Conservation (phyloP, 305 asterid genomes). For the Rubia tinctorum region DNA sequence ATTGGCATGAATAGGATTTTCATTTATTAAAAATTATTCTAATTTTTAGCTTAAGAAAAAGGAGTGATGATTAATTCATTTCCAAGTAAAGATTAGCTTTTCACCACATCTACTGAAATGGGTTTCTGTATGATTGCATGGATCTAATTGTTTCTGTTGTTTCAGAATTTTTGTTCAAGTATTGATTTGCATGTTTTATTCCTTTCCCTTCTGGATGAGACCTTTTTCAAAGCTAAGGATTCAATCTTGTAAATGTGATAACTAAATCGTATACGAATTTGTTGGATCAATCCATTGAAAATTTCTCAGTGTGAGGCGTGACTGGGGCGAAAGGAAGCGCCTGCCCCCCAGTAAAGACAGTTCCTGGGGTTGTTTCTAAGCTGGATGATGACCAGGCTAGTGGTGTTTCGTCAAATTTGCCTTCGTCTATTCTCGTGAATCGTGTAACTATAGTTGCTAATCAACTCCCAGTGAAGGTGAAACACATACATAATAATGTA, state of each 20-base stretch:
- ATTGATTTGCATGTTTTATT: conserved; percentile 1
- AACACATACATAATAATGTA: conserved; percentile 40
- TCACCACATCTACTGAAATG: conserved; percentile 15
- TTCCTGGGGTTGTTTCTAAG: conserved; percentile 47
- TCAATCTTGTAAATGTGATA: conserved; percentile 32
- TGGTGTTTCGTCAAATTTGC: conserved; percentile 43
- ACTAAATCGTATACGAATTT: conserved; percentile 48
- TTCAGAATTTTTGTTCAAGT: not conserved
- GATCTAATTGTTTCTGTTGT: conserved; percentile 23
- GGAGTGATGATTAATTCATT: conserved; percentile 10
- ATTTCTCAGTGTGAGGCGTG: conserved; percentile 43
- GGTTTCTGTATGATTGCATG: conserved; percentile 35
- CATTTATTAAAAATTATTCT: conserved; percentile 1
- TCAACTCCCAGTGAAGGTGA: conserved; percentile 46
- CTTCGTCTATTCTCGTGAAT: conserved; percentile 33
- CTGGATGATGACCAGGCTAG: conserved; percentile 48
- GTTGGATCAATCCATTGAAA: conserved; percentile 47
- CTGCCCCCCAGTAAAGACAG: conserved; percentile 45
- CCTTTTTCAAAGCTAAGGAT: conserved; percentile 33
- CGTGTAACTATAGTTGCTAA: conserved; percentile 47
- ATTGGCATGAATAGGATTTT: not conserved
- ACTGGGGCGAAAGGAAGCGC: conserved; percentile 31
- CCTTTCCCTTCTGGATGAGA: not conserved
- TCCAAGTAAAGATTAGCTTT: conserved; percentile 16
- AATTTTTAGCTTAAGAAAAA: conserved; percentile 18